Evolutionary conservation across 1,139 yeast genomes (phyloP).

Genomic region (Hemisphaericaspora subhashii): DNA sequence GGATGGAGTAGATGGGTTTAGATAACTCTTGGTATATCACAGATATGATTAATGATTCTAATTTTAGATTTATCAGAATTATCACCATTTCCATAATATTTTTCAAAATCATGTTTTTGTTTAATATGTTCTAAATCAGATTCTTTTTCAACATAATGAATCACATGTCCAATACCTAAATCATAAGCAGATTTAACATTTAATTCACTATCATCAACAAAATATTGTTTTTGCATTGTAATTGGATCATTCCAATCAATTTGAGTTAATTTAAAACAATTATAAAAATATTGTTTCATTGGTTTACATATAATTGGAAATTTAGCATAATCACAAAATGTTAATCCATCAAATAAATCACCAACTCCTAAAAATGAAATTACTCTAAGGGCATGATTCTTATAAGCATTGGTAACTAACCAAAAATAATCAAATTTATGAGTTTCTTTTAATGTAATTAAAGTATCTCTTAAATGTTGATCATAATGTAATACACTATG

Average conservation of each 20-base stretch:
- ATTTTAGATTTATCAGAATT: constrained; percentile 29
- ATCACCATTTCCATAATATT: constrained; percentile 38
- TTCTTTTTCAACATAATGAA: constrained; percentile 59
- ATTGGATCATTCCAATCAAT: constrained; percentile 46
- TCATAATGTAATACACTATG: constrained; percentile 71
- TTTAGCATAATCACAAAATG: constrained; percentile 80
- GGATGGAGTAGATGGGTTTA: too few relatives aligned
- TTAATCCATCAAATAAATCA: constrained; percentile 88
- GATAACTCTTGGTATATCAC: constrained; percentile 23
- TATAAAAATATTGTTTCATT: constrained; percentile 53
- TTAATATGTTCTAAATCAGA: constrained; percentile 37
- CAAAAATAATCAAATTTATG: constrained; percentile 51
- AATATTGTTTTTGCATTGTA: constrained; percentile 41
- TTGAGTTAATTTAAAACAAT: constrained; percentile 65
- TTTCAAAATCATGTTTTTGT: constrained; percentile 29
- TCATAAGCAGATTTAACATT: constrained; percentile 59
- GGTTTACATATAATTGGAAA: constrained; percentile 84
- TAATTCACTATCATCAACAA: constrained; percentile 80
- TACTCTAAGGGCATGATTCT: constrained; percentile 80
- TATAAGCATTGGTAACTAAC: constrained; percentile 94
- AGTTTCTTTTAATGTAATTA: constrained; percentile 42
- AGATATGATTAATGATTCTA: constrained; percentile 30
- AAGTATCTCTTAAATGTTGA: constrained; percentile 48
- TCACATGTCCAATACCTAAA: constrained; percentile 52
- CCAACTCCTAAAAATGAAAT: constrained; percentile 79